Conservation (phyloP, 106 monocot species). For the Dendrobium catenatum region DNA sequence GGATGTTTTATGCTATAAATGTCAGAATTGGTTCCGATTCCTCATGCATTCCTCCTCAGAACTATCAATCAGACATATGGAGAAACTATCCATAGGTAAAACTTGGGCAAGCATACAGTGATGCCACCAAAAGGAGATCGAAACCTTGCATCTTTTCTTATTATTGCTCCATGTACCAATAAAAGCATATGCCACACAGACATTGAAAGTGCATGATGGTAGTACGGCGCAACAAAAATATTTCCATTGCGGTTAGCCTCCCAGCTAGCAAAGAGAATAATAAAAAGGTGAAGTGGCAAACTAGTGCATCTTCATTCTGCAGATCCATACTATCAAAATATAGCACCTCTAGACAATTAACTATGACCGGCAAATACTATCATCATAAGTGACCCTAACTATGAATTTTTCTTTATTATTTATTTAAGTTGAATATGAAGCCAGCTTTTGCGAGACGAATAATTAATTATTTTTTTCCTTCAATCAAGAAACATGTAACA, state of each 20-base stretch:
- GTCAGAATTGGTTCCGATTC: background rate
- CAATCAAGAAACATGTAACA: no score
- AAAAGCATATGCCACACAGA: background rate
- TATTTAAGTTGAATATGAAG: background rate
- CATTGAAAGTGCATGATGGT: background rate
- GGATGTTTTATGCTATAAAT: background rate
- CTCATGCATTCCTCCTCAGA: background rate
- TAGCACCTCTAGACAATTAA: background rate
- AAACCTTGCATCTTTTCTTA: background rate
- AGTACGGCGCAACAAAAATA: no score
- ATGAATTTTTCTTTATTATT: background rate
- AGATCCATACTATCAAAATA: background rate
- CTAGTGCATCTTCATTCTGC: no score
- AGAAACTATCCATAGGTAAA: background rate
- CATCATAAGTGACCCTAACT: no score
- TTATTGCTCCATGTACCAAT: background rate
- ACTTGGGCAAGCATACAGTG: background rate
- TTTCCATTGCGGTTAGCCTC: no score
- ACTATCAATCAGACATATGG: background rate
- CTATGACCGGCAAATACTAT: no score
- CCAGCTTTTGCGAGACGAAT: no score
- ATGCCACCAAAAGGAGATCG: background rate
- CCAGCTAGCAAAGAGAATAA: no score
- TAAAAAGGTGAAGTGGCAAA: no score
- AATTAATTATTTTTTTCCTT: no score